phyloP scores from a whole-genome alignment of 2,329 filamentous ascomycete genomes.

The Exserohilum turcica region DNA sequence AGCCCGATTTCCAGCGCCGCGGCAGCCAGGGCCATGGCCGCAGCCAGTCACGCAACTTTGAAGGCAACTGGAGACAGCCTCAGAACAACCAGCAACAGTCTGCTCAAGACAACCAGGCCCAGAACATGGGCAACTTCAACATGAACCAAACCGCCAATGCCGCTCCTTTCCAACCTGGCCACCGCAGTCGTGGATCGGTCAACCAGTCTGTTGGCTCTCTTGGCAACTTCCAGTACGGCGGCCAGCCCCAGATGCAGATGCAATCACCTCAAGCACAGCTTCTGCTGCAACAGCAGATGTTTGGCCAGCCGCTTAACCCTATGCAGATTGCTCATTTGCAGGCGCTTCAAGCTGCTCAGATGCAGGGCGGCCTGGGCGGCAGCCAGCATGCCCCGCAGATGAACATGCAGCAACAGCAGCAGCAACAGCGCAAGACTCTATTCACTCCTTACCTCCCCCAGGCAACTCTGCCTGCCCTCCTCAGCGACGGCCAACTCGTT shows the following conservation, averaged over 20 bases:
- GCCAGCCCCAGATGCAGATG: slow-evolving; percentile 79
- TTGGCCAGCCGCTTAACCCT: slow-evolving; percentile 85
- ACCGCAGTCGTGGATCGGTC: slow-evolving; percentile 83
- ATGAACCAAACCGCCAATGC: slow-evolving; percentile 73
- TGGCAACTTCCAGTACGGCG: slow-evolving; percentile 85
- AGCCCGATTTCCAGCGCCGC: slow-evolving; percentile 73
- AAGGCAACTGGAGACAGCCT: slow-evolving; percentile 96
- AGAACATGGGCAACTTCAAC: slow-evolving; percentile 65
- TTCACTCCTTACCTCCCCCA: slow-evolving; percentile 98
- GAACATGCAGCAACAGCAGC: slow-evolving; percentile 76
- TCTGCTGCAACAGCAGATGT: slow-evolving; percentile 81
- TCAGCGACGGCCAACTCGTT: slow-evolving; percentile 90
- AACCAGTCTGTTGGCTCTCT: slow-evolving; percentile 82
- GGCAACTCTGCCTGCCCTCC: slow-evolving; percentile 85
- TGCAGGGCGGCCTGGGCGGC: slow-evolving; percentile 71
- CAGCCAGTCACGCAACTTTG: slow-evolving; percentile 89
- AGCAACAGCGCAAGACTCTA: slow-evolving; percentile 95
- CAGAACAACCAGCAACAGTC: slow-evolving; percentile 57
- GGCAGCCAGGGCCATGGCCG: slow-evolving; percentile 80
- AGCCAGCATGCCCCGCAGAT: slow-evolving; percentile 71
- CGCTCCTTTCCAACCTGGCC: slow-evolving; percentile 86
- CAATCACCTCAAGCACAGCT: slow-evolving; percentile 84
- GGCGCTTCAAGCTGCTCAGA: slow-evolving; percentile 85
- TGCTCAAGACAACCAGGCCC: slow-evolving; percentile 52
- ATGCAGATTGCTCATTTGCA: slow-evolving; percentile 90